Evolutionary conservation across 140 eudicot genomes (phyloP).

Genomic region (Stevia rebaudiana): DNA sequence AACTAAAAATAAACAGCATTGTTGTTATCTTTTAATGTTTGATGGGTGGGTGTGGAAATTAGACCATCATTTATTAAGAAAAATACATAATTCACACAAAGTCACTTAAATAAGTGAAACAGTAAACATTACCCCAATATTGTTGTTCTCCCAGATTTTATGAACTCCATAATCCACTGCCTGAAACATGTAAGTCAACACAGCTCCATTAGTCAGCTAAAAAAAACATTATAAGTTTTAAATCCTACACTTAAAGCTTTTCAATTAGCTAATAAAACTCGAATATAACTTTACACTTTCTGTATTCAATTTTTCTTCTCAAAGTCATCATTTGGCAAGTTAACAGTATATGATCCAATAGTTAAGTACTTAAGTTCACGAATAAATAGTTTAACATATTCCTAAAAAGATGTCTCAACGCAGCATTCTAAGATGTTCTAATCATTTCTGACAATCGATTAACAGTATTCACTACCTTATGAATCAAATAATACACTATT

Average conservation of each 20-base stretch:
- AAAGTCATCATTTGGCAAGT: too few relatives aligned
- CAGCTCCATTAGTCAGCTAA: constrained; percentile 13
- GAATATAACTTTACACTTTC: too few relatives aligned
- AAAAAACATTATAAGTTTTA: neutral
- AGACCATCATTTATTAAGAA: neutral
- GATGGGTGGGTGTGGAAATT: neutral
- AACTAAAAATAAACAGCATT: neutral
- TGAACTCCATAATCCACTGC: constrained; percentile 71
- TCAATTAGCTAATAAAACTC: too few relatives aligned
- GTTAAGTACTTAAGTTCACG: too few relatives aligned
- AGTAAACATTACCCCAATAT: constrained; percentile 53
- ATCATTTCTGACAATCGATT: neutral
- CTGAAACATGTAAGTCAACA: constrained; percentile 37
- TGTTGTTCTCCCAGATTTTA: constrained; percentile 60
- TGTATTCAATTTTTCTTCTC: too few relatives aligned
- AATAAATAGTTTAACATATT: neutral
- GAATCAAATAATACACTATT: neutral
- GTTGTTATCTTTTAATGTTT: neutral
- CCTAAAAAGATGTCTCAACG: neutral
- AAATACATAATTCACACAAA: constrained; percentile 2
- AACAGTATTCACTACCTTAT: neutral
- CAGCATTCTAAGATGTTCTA: neutral
- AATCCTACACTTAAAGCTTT: neutral
- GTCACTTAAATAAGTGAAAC: neutral
- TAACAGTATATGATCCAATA: too few relatives aligned